Base-by-base conservation (phyloP, 176 grass and related monocot genomes). In the Poa pratensis region DNA sequence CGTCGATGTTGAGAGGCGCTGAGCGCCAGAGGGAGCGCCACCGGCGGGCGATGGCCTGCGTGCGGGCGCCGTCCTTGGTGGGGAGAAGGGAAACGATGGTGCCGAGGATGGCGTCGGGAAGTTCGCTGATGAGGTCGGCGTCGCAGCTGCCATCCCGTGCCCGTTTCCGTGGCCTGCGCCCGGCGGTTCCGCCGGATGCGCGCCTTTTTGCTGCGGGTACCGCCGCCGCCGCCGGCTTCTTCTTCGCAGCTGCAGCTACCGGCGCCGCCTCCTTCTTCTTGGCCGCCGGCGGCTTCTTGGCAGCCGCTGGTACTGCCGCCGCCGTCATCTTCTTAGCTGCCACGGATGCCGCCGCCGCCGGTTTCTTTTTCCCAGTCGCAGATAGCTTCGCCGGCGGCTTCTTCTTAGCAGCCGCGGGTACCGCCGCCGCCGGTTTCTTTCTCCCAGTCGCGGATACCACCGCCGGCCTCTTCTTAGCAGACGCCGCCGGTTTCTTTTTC, bases 21-120 rank as follows among this genome's bases (percentile, higher is more conserved):
- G 66, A 20, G 8, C 34, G 66, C 66, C 66, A 69, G 66, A 69
- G 66, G 17, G 66, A 34, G 20, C 34, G 66, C 34, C 66, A 69
- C 20, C 34, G 19, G 19, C 35, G 66, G 9, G 34, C 66, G 35
- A 69, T 2, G 9, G 9, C 18, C 35, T 69, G 66, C 8, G 66
- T 69, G 66, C 34, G 34, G 3, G 66, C 34, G 34, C 66, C 66
- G 3, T 69, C 66, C 5, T 69, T 69, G 34, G 66, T 69, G 66
- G 66, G 18, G 8, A 69, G 66, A 35, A 69, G 66, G 34, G 34
- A 69, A 9, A 69, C n/a, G 66, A 69, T 69, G 9, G 34, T 69
- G 34, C 18, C 1, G 66, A 69, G 66, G 34, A 69, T 11, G 66
- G 3, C 66, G 11, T 69, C 34, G 35, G 66, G 65, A 4, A 68